Conservation (phyloP, 306 rosid species). For the Medicago ruthenica region DNA sequence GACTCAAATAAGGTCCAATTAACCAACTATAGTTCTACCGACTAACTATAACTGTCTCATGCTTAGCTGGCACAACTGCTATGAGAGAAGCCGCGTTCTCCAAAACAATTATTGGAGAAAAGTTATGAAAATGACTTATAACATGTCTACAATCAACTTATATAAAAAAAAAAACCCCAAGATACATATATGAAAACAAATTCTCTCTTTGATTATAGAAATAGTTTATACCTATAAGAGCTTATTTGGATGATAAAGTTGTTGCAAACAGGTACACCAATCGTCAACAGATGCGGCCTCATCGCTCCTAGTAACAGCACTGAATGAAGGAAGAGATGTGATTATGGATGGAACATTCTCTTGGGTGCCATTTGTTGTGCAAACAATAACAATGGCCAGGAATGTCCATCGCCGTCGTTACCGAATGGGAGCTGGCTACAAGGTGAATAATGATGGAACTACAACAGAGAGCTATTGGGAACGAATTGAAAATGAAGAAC, state of each 20-base stretch:
- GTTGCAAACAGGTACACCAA: constrained; percentile 84
- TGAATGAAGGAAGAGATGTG: constrained; percentile 92
- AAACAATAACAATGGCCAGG: constrained; percentile 92
- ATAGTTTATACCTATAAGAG: neutral
- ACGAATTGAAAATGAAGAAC: constrained; percentile 69
- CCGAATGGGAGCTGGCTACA: constrained; percentile 90
- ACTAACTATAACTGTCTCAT: neutral
- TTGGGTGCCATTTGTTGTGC: constrained; percentile 96
- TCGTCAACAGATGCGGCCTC: constrained; percentile 97
- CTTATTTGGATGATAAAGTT: constrained; percentile 22
- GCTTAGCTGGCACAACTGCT: neutral
- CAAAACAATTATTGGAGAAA: neutral
- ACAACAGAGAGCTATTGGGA: constrained; percentile 84
- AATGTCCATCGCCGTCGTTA: constrained; percentile 95
- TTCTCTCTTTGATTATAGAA: neutral
- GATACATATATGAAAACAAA: neutral
- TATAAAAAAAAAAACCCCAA: neutral
- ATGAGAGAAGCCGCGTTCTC: neutral
- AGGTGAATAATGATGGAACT: constrained; percentile 63
- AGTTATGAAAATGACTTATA: neutral
- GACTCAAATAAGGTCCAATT: too few species aligned
- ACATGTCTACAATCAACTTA: neutral
- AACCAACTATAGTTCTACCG: neutral
- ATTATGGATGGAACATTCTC: constrained; percentile 99
- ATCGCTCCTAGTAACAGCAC: constrained; percentile 88